Evolutionary conservation across 768 basidiomycete genomes (phyloP).

Genomic region (Lentinula sp.): DNA sequence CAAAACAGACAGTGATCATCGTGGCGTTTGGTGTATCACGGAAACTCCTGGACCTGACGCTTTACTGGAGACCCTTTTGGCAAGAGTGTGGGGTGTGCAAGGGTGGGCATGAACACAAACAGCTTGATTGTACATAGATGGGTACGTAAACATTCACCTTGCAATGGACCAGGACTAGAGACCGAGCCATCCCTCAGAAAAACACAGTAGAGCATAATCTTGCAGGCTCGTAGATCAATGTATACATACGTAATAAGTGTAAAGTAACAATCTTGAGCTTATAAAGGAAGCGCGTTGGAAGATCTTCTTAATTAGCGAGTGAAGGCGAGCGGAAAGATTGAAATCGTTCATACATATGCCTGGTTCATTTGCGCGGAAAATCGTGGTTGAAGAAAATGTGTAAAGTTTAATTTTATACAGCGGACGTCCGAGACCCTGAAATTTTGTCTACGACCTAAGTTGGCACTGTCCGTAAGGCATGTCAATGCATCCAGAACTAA

Average conservation of each 20-base stretch:
- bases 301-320: too few species aligned
- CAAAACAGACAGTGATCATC: slow-evolving; percentile 9
- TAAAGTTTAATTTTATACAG: slow-evolving; percentile 35
- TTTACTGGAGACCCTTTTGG: slow-evolving; percentile 41
- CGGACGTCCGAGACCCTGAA: slow-evolving; percentile 73
- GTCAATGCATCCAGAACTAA: neutral
- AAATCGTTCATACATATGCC: too few species aligned
- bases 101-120: neutral
- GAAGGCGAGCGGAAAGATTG: too few species aligned
- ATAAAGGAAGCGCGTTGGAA: too few species aligned
- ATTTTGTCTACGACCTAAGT: slow-evolving; percentile 70
- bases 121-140: neutral
- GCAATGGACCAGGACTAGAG: neutral
- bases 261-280: too few species aligned
- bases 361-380: too few species aligned
- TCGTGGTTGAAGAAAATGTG: neutral
- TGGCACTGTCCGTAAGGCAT: neutral
- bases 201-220: too few species aligned
- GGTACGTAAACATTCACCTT: too few species aligned
- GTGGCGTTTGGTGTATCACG: slow-evolving; percentile 42
- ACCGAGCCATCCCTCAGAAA: neutral
- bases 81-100: slow-evolving; percentile 50
- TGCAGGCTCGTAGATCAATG: too few species aligned
- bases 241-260: neutral
- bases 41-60: slow-evolving; percentile 57